Base-by-base conservation (phyloP, 139 green algal genomes). In the Chlorella sp. region DNA sequence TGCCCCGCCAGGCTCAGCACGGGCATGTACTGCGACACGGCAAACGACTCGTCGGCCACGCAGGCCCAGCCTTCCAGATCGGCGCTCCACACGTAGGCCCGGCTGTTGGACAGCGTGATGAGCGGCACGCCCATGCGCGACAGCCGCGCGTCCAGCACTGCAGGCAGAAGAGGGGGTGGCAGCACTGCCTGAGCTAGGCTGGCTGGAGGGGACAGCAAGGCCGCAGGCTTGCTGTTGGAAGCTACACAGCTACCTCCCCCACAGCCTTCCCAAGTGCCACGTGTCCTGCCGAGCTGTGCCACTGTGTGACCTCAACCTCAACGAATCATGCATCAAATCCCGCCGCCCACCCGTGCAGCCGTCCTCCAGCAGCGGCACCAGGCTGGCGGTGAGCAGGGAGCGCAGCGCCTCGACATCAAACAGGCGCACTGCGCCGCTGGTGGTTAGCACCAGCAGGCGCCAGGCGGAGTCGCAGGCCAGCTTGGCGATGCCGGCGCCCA, bases 1-100 rank as follows among this genome's bases (percentile, higher is more conserved):
- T 85, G 87, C 17, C 64, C 60, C 0, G 40, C 46, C 74, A 85
- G 76, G 67, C 60, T 46, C 11, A 83, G 70, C 9, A 75, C 28
- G 19, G 87, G 85, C 56, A 76, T 54, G 76, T 89, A 93, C 44
- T 85, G 67, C 3, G 88, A 93, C 32, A 82, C 69, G 1, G 89
- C 76, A 77, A 92, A 92, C 0, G 88, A 79, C 41, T 90, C 85
- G 81, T 96, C 94, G 6, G 90, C 92, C 43, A 96, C 89, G 41
- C 90, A 82, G 76, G 93, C 84, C 94, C 94, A 97, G 62, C 46
- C 75, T 60, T 83, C 32, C 85, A 96, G 74, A 19, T 77, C 83
- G 0, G 36, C n/a, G 64, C 94, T 83, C 87, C 90, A 94, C 22
- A 85, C 67, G 84, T 92, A 93, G 41, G 92, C 94, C 69, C 87